phyloP scores from a whole-genome alignment of 805 yeast genomes.

The Spathaspora boniae region DNA sequence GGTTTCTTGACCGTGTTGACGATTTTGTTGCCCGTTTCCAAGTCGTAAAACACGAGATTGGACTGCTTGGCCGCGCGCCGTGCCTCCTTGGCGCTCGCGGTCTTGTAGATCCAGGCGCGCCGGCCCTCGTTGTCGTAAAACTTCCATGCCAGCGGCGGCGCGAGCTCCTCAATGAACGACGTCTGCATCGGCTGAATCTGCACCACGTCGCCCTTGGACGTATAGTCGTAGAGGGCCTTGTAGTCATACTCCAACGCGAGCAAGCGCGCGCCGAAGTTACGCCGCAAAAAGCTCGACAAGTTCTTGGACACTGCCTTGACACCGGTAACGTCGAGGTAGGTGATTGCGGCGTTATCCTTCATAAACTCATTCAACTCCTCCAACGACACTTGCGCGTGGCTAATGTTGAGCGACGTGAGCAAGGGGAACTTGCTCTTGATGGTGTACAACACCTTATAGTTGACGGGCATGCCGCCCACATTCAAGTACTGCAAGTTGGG shows the following conservation, averaged over 20 bases:
- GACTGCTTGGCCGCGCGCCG: slow-evolving; percentile 13
- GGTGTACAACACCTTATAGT: slow-evolving; percentile 31
- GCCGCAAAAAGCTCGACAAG: slow-evolving; percentile 25
- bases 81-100: slow-evolving; percentile 6
- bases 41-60: slow-evolving; percentile 55
- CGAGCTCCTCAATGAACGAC: slow-evolving; percentile 24
- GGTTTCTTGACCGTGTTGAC: slow-evolving; percentile 45
- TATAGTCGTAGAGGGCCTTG: slow-evolving; percentile 49
- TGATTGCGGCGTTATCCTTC: slow-evolving; percentile 30
- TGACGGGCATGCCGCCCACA: slow-evolving; percentile 63
- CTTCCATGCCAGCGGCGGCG: slow-evolving; percentile 43
- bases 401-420: slow-evolving; percentile 41
- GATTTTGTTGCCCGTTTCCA: slow-evolving; percentile 60
- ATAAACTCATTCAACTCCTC: slow-evolving; percentile 37
- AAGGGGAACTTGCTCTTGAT: slow-evolving; percentile 37
- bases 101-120: slow-evolving; percentile 73
- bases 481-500: slow-evolving; percentile 49
- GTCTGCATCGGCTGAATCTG: slow-evolving; percentile 28
- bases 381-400: slow-evolving; percentile 35
- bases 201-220: slow-evolving; percentile 31
- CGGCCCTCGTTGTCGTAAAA: slow-evolving; percentile 64
- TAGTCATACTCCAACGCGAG: slow-evolving; percentile 66
- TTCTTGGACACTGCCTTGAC: slow-evolving; percentile 55
- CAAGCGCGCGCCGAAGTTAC: slow-evolving; percentile 30
- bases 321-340: slow-evolving; percentile 64